These are phyloP conservation scores for Paracamarosporium sp. DNA, from an alignment of 2,329 filamentous ascomycete species.

Conservation along the genomic window DNA sequence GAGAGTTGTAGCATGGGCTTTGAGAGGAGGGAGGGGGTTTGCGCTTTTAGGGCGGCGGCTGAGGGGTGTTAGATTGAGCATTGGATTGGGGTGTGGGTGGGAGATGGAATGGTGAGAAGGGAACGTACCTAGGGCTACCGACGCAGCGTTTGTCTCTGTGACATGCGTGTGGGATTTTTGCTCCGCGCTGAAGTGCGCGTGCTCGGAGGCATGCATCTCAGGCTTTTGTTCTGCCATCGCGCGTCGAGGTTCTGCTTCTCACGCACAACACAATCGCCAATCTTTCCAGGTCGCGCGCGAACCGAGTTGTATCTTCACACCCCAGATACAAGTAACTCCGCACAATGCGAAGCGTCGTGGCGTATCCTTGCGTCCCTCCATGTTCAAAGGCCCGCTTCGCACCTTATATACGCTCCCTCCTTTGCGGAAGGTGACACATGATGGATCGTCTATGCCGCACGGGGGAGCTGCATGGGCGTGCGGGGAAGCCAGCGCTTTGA, in stretches of 20 bases:
- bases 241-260: neutral
- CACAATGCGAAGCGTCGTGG: too few relatives aligned
- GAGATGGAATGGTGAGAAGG: too few relatives aligned
- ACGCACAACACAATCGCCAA: neutral
- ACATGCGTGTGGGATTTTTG: slow-evolving; percentile 26
- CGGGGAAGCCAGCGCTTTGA: slow-evolving; percentile 2
- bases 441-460: neutral
- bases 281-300: neutral
- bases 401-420: neutral
- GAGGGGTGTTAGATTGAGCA: neutral
- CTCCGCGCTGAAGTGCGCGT: slow-evolving; percentile 31
- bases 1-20: slow-evolving; percentile 41
- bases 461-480: neutral
- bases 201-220: slow-evolving; percentile 27
- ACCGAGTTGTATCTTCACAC: too few relatives aligned
- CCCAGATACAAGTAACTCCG: too few relatives aligned
- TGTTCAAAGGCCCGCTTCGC: too few relatives aligned
- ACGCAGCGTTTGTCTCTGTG: slow-evolving; percentile 37
- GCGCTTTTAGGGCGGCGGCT: slow-evolving; percentile 42
- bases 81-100: too few relatives aligned
- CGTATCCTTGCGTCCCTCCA: too few relatives aligned
- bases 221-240: neutral
- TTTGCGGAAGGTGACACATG: neutral
- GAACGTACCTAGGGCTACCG: slow-evolving; percentile 36
- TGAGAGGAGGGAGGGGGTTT: slow-evolving; percentile 39